Base-by-base conservation (phyloP, 768 basidiomycete genomes). In the Pleurotus pulmonarius region DNA sequence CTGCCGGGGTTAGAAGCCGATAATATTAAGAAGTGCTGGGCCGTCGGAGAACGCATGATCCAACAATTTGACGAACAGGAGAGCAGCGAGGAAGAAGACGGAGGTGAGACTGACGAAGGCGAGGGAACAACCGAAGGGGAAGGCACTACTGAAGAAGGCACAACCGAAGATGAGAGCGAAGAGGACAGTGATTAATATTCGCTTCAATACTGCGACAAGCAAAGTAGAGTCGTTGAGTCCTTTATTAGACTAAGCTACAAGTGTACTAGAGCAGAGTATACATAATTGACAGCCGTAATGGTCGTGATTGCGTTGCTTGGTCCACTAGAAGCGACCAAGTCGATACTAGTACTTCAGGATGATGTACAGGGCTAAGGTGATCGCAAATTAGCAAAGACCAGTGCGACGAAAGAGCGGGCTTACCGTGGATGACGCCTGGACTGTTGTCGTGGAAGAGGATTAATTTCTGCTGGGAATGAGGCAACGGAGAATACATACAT, bases 61-160 rank as follows among this genome's bases (percentile, higher is more conserved):
- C 77, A 89, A 60, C 88, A 92, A 64, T 87, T 92, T 48, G 82
- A 92, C 61, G 87, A 84, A 52, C 90, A 91, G 66, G 89, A 87
- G 16, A 88, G 82, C 49, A 53, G 58, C 46, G 60, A 57, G 29
- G 63, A 60, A 25, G 65, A 63, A 15, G 54, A 56, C 13, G 63
- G 63, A 29, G 58, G 59, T 29, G 55, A 60, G 25, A 55, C 38
- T 22, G 43, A 58, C 56, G 51, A 55, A 48, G 49, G 49, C 9
- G 51, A 60, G 40, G 40, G 55, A 26, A 38, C 40, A 49, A 60
- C 46, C 24, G 43, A 26, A 47, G 58, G 16, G 46, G 55, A 54
- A 51, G 29, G 29, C 7, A 29, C 29, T 8, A 34, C 29, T 34
- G 29, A 34, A 34, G 29, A 34, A 34, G 29, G 29, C 29, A 34